A percentile compares a stretch with the other conserved stretches of the same genome.
Conservation (phyloP, 345 rosid species). For the Heritiera littoralis region DNA sequence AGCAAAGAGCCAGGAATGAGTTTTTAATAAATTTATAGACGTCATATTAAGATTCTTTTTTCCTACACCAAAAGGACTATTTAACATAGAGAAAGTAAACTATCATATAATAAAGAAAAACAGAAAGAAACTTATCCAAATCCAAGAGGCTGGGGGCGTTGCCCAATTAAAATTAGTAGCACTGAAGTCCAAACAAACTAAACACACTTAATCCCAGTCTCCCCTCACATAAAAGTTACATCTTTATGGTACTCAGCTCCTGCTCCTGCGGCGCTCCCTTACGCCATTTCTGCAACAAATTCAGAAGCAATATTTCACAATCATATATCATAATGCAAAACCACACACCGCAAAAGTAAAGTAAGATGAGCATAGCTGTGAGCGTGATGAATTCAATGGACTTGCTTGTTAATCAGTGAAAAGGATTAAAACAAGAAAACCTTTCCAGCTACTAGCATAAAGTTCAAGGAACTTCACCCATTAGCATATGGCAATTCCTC, state of each 20-base stretch:
- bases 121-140: constrained; percentile 67
- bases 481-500: constrained; percentile 86
- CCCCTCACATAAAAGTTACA: constrained; percentile 27
- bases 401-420: not conserved
- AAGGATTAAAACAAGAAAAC: not conserved
- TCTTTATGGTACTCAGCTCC: constrained; percentile 59
- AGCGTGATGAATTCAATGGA: not conserved
- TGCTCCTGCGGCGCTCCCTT: constrained; percentile 87
- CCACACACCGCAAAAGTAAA: not conserved
- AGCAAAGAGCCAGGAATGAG: constrained; percentile 43
- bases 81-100: constrained; percentile 41
- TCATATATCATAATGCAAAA: constrained; percentile 20
- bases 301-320: constrained; percentile 6
- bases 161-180: constrained; percentile 53
- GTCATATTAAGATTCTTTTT: constrained; percentile 26
- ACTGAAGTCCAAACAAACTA: constrained; percentile 61
- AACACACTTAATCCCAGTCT: constrained; percentile 52
- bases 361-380: not conserved
- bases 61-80: constrained; percentile 34
- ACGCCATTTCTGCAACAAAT: constrained; percentile 64
- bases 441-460: not conserved
- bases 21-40: constrained; percentile 40
- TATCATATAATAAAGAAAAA: constrained; percentile 50
- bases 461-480: constrained; percentile 54
- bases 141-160: constrained; percentile 54